Evolutionary conservation across 164 flowering plant species (phyloP), one percentile per base, ranked within the genome.

Genomic region (Tetracentron sinense): DNA sequence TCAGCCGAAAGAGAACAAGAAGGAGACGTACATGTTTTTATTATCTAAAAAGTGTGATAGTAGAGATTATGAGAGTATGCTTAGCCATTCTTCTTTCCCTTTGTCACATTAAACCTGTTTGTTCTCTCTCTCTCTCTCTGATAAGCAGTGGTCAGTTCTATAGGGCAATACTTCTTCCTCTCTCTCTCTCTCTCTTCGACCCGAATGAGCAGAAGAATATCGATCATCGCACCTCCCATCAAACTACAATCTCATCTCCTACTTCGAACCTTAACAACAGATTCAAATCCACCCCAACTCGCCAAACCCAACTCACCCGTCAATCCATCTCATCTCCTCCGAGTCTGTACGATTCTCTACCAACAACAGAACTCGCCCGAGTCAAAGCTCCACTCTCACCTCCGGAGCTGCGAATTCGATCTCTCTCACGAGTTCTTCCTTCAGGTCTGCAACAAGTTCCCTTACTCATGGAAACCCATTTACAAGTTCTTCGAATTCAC

Each of bases 381-480:
- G 17, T 7, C 71, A 22, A 78, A 78, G 23, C 88, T 92, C 67
- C 79, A 78, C 67, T 30, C 75, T 54, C 52, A 56, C 58, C 89
- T 85, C 69, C 59, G 57, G 38, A 63, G 73, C 42, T 65, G 63
- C 53, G 42, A 68, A 6, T 78, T 81, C 67, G 7, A 68, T 30
- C 82, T 86, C 63, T 78, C 82, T 65, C 90, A 84, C 65, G 95
- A 92, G 58, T 83, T 90, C 73, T 92, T 92, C 81, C 88, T 92
- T 61, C 96, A 84, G 63, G 86, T 89, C 60, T 88, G 96, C 84
- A 88, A 86, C 83, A 76, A 73, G 14, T 92, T 92, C 78, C 93
- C 87, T 1, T 69, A 26, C 31, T 90, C 98, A 25, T 86, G 93
- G 91, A 79, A 79, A 30, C 96, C 98, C 58, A 73, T 89, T 30